Conservation (phyloP, 2,329 filamentous ascomycete genomes). For the Alternaria brassicae region DNA sequence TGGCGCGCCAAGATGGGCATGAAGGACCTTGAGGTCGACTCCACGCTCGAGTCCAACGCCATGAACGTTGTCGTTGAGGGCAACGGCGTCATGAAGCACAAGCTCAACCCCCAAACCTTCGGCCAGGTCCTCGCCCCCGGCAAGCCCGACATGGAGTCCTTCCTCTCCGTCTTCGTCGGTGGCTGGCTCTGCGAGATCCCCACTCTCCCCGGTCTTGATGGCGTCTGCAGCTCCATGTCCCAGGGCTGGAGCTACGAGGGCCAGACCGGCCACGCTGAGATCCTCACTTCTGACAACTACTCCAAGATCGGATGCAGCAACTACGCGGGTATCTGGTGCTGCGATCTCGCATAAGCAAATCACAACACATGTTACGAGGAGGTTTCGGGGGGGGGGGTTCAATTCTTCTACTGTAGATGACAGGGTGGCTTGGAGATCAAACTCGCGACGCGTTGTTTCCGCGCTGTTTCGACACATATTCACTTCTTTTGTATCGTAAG, state of each 20-base stretch:
- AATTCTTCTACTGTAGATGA: slow-evolving; percentile 14
- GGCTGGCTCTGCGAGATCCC: slow-evolving; percentile 48
- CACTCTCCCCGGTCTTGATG: slow-evolving; percentile 32
- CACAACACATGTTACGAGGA: neutral
- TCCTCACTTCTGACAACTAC: slow-evolving; percentile 36
- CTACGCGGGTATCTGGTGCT: slow-evolving; percentile 39
- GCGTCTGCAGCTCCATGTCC: slow-evolving; percentile 31
- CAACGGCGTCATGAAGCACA: slow-evolving; percentile 42
- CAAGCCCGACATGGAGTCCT: slow-evolving; percentile 21
- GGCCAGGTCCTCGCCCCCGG: slow-evolving; percentile 43
- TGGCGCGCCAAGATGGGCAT: slow-evolving; percentile 42
- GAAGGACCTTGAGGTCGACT: slow-evolving; percentile 21
- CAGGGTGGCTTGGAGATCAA: slow-evolving; percentile 24
- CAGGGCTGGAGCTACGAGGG: slow-evolving; percentile 41
- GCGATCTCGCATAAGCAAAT: slow-evolving; percentile 39
- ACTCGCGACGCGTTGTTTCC: slow-evolving; percentile 12
- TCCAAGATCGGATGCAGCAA: slow-evolving; percentile 41
- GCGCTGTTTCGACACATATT: slow-evolving; percentile 22
- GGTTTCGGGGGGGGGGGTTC: slow-evolving; percentile 1
- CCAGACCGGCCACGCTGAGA: slow-evolving; percentile 44
- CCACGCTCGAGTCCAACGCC: slow-evolving; percentile 38
- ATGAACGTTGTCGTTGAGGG: slow-evolving; percentile 30
- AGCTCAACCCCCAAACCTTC: slow-evolving; percentile 40
- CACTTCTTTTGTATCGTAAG: slow-evolving; percentile 26
- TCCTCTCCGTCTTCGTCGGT: slow-evolving; percentile 43